Percentiles rank a stretch among this genome's conserved stretches.
Conservation (phyloP, 2,329 filamentous ascomycete genomes). For the Chaetomiaceae sp. region DNA sequence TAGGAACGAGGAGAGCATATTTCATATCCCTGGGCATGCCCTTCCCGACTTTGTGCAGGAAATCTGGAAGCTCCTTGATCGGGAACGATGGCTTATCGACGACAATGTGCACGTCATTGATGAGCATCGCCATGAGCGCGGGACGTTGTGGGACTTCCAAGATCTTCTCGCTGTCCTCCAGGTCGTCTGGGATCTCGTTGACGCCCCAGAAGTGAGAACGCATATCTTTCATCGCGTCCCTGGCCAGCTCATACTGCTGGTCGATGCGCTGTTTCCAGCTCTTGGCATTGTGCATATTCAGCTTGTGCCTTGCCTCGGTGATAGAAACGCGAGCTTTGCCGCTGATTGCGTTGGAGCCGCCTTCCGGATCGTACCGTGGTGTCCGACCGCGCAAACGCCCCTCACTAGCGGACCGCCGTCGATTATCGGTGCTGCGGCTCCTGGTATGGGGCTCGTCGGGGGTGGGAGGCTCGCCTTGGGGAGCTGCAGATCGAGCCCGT, state of each 20-base stretch:
- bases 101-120: conserved; percentile 78
- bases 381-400: conserved; percentile 39
- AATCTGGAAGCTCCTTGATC: conserved; percentile 72
- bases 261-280: conserved; percentile 94
- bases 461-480: conserved; percentile 34
- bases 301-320: conserved; percentile 67
- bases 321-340: conserved; percentile 68
- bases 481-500: conserved; percentile 52
- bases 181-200: conserved; percentile 74
- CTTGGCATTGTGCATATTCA: conserved; percentile 77
- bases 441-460: conserved; percentile 39
- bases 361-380: conserved; percentile 76
- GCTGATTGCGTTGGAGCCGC: conserved; percentile 62
- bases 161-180: conserved; percentile 78
- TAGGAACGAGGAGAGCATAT: conserved; percentile 83
- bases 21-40: conserved; percentile 90
- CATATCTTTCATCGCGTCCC: conserved; percentile 71
- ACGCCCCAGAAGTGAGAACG: conserved; percentile 76
- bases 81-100: conserved; percentile 94
- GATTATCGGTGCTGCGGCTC: conserved; percentile 53
- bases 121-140: conserved; percentile 71
- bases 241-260: conserved; percentile 63
- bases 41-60: conserved; percentile 87
- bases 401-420: conserved; percentile 34
- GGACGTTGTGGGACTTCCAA: conserved; percentile 81